Conservation (phyloP, 2,329 filamentous ascomycete species). For the Madurella fahalii region DNA sequence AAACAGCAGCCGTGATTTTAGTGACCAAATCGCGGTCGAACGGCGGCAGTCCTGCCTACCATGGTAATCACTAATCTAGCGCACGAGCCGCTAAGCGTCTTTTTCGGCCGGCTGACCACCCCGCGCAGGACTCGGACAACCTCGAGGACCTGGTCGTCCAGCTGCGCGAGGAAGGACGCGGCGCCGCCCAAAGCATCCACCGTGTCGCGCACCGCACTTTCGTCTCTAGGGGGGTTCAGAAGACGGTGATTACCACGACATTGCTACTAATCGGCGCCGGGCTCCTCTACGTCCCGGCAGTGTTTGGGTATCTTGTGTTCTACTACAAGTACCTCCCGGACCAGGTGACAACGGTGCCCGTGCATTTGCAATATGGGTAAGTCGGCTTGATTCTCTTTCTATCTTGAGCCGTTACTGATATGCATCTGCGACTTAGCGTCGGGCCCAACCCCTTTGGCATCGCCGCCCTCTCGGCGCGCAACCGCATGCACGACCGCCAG, state of each 20-base stretch:
- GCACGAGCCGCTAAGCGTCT: no score
- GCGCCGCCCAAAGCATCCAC: neutral
- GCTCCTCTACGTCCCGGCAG: slow-evolving; percentile 45
- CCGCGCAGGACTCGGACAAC: neutral
- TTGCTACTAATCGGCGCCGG: slow-evolving; percentile 42
- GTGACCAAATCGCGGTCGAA: no score
- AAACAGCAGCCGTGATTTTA: no score
- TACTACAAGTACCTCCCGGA: slow-evolving; percentile 56
- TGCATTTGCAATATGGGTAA: slow-evolving; percentile 58
- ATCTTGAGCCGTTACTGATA: neutral
- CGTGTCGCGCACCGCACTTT: slow-evolving; percentile 31
- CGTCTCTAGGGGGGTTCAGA: slow-evolving; percentile 50
- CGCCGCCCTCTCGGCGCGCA: slow-evolving; percentile 39
- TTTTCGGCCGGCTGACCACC: neutral
- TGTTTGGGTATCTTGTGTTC: slow-evolving; percentile 48
- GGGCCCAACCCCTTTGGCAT: slow-evolving; percentile 52
- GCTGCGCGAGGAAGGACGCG: neutral
- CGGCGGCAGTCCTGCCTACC: neutral
- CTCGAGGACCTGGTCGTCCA: neutral
- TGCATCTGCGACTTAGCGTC: slow-evolving; percentile 34
- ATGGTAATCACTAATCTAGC: neutral
- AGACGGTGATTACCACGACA: slow-evolving; percentile 44
- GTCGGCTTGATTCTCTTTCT: slow-evolving; percentile 19
- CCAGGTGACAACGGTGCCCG: slow-evolving; percentile 47
- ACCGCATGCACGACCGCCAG: slow-evolving; percentile 63